phyloP scores from a whole-genome alignment of 257 asterid species.

The Solanum commersonii region DNA sequence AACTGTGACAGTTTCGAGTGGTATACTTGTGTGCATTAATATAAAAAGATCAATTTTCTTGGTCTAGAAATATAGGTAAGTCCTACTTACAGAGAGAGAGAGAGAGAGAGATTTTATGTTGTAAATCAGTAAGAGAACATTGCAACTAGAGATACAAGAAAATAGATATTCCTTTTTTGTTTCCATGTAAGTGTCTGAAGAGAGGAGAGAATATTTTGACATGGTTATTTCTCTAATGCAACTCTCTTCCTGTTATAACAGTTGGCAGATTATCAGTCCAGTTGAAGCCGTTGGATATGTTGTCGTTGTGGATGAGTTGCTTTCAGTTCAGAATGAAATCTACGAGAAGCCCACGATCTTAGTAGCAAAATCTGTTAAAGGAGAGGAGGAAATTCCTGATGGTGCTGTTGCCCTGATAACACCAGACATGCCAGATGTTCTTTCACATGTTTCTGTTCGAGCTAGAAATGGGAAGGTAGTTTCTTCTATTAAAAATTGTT shows the following conservation, averaged over 20 bases:
- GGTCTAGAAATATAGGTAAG: not conserved
- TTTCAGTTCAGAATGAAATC: constrained; percentile 73
- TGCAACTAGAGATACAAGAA: not conserved
- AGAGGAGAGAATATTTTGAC: not conserved
- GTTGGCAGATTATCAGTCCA: constrained; percentile 99
- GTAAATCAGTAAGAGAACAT: not conserved
- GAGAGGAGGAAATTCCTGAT: constrained; percentile 99
- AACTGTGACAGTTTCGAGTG: not conserved
- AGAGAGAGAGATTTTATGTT: not conserved
- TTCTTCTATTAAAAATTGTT: not conserved
- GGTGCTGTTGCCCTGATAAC: constrained; percentile 93
- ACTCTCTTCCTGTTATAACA: constrained; percentile 19
- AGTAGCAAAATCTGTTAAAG: constrained; percentile 87
- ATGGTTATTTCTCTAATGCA: not conserved
- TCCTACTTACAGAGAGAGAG: not conserved
- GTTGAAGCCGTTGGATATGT: constrained; percentile 92
- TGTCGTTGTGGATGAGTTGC: constrained; percentile 81
- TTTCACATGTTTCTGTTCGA: constrained; percentile 97
- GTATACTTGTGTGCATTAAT: not conserved
- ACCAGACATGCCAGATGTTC: constrained; percentile 99
- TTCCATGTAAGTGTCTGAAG: not conserved
- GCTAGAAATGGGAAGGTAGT: constrained; percentile 95
- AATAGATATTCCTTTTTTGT: not conserved
- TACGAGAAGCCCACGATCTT: constrained; percentile 78
- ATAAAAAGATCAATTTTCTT: not conserved